These are phyloP conservation scores for Talaromyces sp. DNA, from an alignment of 2,329 filamentous ascomycete species.

Conservation along the genomic window DNA sequence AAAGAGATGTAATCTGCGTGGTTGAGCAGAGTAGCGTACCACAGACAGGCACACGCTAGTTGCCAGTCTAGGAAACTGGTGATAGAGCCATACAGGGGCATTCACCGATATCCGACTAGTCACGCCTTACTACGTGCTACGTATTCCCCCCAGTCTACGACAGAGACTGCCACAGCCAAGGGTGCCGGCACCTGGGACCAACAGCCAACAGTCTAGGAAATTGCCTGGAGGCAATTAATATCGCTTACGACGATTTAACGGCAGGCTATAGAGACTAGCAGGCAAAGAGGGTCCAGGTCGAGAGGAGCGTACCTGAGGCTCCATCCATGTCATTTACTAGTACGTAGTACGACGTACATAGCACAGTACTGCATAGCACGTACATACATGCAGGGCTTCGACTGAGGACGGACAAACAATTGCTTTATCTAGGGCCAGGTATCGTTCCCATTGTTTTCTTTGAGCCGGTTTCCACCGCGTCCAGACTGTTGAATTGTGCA, in stretches of 20 bases:
- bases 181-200: not conserved
- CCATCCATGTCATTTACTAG: not conserved
- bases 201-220: not conserved
- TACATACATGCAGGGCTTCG: not conserved
- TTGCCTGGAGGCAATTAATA: not conserved
- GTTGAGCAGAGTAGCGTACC: not conserved
- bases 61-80: not conserved
- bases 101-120: conserved; percentile 1
- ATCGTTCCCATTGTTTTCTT: not conserved
- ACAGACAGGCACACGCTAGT: not conserved
- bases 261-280: not conserved
- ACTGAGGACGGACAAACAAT: not conserved
- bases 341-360: too few species aligned
- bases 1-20: conserved; percentile 1
- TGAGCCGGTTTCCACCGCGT: not conserved
- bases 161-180: not conserved
- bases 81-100: not conserved
- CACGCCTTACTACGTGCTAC: not conserved
- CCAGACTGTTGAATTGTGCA: not conserved
- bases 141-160: not conserved
- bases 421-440: not conserved
- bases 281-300: not conserved
- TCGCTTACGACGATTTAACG: not conserved
- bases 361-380: not conserved
- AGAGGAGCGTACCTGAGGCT: not conserved